Evolutionary conservation across 495 filamentous ascomycete genomes (phyloP).

Genomic region (Physcia stellaris): DNA sequence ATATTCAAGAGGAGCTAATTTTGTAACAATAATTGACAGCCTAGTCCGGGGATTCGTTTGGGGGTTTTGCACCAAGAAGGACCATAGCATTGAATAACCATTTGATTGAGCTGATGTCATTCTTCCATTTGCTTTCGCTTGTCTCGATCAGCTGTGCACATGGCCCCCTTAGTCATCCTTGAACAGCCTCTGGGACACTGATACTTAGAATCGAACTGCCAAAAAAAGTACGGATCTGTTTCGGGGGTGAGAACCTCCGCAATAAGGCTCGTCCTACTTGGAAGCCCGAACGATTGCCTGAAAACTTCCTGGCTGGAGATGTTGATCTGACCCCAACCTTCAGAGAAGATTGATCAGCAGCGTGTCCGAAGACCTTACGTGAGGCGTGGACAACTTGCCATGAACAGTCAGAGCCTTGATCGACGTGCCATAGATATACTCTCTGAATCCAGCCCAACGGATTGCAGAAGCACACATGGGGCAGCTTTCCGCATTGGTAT

Average conservation of each 20-base stretch:
- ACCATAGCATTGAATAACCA: too few relatives aligned
- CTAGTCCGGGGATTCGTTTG: too few relatives aligned
- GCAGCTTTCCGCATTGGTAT: constrained; percentile 44
- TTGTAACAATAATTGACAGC: too few relatives aligned
- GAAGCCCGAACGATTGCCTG: constrained; percentile 24
- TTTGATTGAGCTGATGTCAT: too few relatives aligned
- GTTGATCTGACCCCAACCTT: constrained; percentile 38
- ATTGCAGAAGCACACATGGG: constrained; percentile 45
- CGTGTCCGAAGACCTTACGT: constrained; percentile 3
- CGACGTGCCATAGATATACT: constrained; percentile 40
- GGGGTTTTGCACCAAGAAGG: too few relatives aligned
- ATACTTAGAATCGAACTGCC: constrained; percentile 32
- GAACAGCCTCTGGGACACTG: constrained; percentile 33
- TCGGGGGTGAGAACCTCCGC: constrained; percentile 32
- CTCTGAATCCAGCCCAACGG: constrained; percentile 38
- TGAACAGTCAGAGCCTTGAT: constrained; percentile 21
- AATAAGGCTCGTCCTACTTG: constrained; percentile 22
- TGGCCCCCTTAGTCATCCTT: background rate
- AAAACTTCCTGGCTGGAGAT: constrained; percentile 33
- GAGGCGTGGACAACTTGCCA: background rate
- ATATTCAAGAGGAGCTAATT: too few relatives aligned
- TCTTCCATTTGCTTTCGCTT: too few relatives aligned
- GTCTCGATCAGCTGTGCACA: background rate
- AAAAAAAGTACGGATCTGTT: constrained; percentile 36
- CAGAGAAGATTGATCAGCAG: constrained; percentile 15